Evolutionary conservation across 2,329 filamentous ascomycete species (phyloP).

Genomic region (Fusarium guadeloupense): DNA sequence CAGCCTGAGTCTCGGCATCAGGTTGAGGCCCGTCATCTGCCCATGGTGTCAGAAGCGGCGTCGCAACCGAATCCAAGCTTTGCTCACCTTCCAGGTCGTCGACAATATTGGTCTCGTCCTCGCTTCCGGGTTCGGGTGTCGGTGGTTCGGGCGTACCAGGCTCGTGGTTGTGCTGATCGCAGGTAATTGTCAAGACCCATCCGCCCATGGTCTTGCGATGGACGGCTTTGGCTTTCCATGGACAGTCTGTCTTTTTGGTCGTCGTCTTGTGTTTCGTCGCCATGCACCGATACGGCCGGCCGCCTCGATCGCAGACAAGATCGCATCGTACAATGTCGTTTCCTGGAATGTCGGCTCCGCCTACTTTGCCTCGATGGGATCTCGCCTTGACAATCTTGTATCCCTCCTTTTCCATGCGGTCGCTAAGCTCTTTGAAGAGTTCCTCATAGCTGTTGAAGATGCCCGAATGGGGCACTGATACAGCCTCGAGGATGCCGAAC

Average conservation of each 20-base stretch:
- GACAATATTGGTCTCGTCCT: constrained; percentile 47
- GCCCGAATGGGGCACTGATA: constrained; percentile 49
- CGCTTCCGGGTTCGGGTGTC: constrained; percentile 48
- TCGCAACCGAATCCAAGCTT: constrained; percentile 12
- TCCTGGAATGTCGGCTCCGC: constrained; percentile 52
- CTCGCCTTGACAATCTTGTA: constrained; percentile 58
- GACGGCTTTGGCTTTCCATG: constrained; percentile 58
- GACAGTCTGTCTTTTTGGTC: constrained; percentile 58
- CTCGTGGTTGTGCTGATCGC: constrained; percentile 57
- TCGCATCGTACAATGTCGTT: constrained; percentile 57
- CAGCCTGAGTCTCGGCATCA: constrained; percentile 50
- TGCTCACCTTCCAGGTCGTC: constrained; percentile 40
- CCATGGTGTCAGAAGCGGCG: constrained; percentile 24
- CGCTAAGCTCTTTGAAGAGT: constrained; percentile 52
- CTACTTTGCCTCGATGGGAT: constrained; percentile 54
- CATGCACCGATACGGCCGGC: constrained; percentile 54
- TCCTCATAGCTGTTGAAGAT: constrained; percentile 55
- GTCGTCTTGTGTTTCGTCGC: constrained; percentile 57
- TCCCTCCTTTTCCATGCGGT: constrained; percentile 55
- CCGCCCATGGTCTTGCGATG: constrained; percentile 55
- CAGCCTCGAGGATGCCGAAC: constrained; percentile 56
- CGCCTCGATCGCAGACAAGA: constrained; percentile 57
- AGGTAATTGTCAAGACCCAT: constrained; percentile 56
- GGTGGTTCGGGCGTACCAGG: constrained; percentile 56
- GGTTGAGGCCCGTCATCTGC: constrained; percentile 45